Conservation (phyloP, 1,284 basidiomycete genomes). For the Moesziomyces sp. region DNA sequence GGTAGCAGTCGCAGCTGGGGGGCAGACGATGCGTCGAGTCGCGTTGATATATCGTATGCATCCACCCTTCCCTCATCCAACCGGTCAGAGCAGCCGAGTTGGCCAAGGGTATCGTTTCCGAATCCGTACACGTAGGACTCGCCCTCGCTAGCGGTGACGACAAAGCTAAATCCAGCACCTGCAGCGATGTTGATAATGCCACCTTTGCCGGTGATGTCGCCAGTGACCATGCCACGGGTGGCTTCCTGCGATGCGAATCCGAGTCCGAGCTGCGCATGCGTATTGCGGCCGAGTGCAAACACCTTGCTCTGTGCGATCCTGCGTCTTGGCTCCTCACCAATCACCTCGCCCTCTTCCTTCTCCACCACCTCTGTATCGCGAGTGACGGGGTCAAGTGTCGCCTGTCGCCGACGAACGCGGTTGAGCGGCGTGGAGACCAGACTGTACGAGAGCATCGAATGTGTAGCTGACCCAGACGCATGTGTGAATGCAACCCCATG, state of each 20-base stretch:
- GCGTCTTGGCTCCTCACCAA: slow-evolving; percentile 1
- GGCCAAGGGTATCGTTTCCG: slow-evolving; percentile 40
- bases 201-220: slow-evolving; percentile 5
- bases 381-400: background rate
- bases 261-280: slow-evolving; percentile 38
- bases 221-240: slow-evolving; percentile 38
- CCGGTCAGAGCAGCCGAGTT: too few relatives aligned
- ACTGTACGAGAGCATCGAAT: slow-evolving; percentile 19
- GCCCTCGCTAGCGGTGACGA: slow-evolving; percentile 4
- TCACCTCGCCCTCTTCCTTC: background rate
- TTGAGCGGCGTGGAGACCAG: slow-evolving; percentile 3
- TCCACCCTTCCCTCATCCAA: slow-evolving; percentile 5
- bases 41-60: slow-evolving; percentile 22
- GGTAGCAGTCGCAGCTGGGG: slow-evolving; percentile 24
- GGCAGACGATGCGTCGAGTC: background rate
- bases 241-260: slow-evolving; percentile 42
- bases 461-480: background rate
- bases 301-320: slow-evolving; percentile 17
- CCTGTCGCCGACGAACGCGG: background rate
- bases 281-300: slow-evolving; percentile 34
- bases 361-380: too few relatives aligned
- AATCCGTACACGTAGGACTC: slow-evolving; percentile 8
- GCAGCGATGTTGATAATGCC: slow-evolving; percentile 12
- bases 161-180: slow-evolving; percentile 16
- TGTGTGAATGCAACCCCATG: slow-evolving; percentile 10